Conservation (phyloP, 805 yeast species). For the Pichia californica region DNA sequence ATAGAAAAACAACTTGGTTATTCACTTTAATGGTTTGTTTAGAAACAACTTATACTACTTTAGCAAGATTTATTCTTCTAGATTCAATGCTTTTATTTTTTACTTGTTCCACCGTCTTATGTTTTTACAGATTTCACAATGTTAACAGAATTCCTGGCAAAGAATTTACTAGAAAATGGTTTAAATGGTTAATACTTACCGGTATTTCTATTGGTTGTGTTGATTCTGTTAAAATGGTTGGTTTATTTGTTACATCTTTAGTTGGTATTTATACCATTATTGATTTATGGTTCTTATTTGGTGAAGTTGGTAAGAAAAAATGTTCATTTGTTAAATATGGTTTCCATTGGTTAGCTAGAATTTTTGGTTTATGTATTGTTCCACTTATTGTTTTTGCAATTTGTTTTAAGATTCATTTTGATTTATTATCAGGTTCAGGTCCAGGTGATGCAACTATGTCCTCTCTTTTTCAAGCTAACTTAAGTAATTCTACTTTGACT, state of each 20-base stretch:
- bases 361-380: slow-evolving; percentile 56
- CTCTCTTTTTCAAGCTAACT: slow-evolving; percentile 74
- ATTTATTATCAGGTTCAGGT: slow-evolving; percentile 70
- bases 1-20: slow-evolving; percentile 67
- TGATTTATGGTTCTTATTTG: slow-evolving; percentile 88
- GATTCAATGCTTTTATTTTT: slow-evolving; percentile 89
- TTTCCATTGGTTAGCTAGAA: slow-evolving; percentile 69
- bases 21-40: slow-evolving; percentile 73
- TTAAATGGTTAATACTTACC: slow-evolving; percentile 83
- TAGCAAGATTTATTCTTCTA: slow-evolving; percentile 82
- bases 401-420: slow-evolving; percentile 78
- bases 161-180: slow-evolving; percentile 73
- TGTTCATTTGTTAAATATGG: slow-evolving; percentile 29
- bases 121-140: slow-evolving; percentile 67
- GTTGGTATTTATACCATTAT: slow-evolving; percentile 88
- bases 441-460: slow-evolving; percentile 69
- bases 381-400: slow-evolving; percentile 66
- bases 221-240: slow-evolving; percentile 94
- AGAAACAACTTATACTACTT: slow-evolving; percentile 77
- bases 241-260: slow-evolving; percentile 79
- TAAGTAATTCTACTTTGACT: slow-evolving; percentile 57
- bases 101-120: slow-evolving; percentile 74
- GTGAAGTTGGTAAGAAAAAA: slow-evolving; percentile 42
- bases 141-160: slow-evolving; percentile 39
- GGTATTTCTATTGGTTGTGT: slow-evolving; percentile 88